Evolutionary conservation across 2,329 filamentous ascomycete species (phyloP), one percentile per base, ranked within the genome.

Genomic region (Colletotrichum somersetense): DNA sequence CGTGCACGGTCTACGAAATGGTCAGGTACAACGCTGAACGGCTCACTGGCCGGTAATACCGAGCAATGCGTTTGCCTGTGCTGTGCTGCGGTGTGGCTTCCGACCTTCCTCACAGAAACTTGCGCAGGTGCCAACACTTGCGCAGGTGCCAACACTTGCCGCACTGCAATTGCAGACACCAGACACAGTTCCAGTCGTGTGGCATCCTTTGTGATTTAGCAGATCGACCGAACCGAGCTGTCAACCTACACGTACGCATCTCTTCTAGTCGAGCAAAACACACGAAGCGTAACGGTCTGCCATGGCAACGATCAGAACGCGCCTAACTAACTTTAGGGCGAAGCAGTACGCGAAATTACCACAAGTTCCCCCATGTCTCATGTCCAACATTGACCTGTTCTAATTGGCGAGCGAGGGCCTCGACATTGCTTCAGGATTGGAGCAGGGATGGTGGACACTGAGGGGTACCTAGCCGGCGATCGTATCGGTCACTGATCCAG

Each of bases 301-400:
- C 57, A 44, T 61, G 62, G 56, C 66, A 67, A 67, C 68, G 50
- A 20, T 26, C 63, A 55, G 38, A 68, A 65, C 64, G 38, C 50
- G 66, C 65, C 66, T 59, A 57, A 65, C 64, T 50, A 38, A 40
- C 58, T 59, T 26, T 61, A 61, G 30, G 66, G 58, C 59, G 61
- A 58, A 69, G 70, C 53, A 70, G 20, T 46, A 65, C 55, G 55
- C 70, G 70, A 72, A 57, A 72, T 72, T 70, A 62, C 55, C 20
- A 35, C 46, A 14, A 23, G 48, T 70, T 61, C 70, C 48, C 26
- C 57, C 58, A 50, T 64, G 69, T 72, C 70, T 72, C 66, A 65
- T 44, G n/a, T 35, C 52, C 26, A 48, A 3, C 38, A 16, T 18
- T 11, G 35, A n/a, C 46, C 20, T 33, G 59, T 30, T 63, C 50